Base-by-base conservation (phyloP, 352 stramenopile species). In the Phytophthora citrophthora region DNA sequence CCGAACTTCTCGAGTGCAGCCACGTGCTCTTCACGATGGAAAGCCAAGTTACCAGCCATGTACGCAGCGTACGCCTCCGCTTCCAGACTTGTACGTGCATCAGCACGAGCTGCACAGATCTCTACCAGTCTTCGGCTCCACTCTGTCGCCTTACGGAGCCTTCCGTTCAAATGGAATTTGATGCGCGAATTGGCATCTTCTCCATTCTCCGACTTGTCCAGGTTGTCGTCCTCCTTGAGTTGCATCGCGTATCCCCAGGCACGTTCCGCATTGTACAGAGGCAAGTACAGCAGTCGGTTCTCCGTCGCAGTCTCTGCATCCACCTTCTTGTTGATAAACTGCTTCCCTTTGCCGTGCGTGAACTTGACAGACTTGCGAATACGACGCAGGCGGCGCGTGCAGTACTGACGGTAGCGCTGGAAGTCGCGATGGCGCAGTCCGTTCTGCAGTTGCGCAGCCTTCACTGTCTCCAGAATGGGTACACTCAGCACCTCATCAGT, bases 211-310 rank as follows among this genome's bases (percentile, higher is more conserved):
- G 84, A 82, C 72, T 95, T 91, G 51, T 96, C 86, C 49, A 90
- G 56, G 55, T 91, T 93, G 69, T 94, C 88, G 59, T 97, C 86
- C 67, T 93, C 86, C 67, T 93, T 97, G 20, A 96, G 81, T 70
- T 97, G 88, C 90, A 96, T 97, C 6, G 91, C 91, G 68, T 94
- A 96, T 32, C 86, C 90, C 91, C 91, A 97, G 11, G 89, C 89
- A 41, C 91, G 87, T 71, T 97, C 91, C 23, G 91, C 89, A 72
- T 94, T 94, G 76, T 97, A 95, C 49, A 97, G 78, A 44, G 85
- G 88, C 43, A 97, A 58, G 64, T 96, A 93, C 72, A 97, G 58
- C 55, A 94, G 67, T 7, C 86, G 72, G 15, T 83, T 75, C 52
- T 95, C 86, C 11, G 74, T 82, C 20, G 78, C 77, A 7, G 75